Evolutionary conservation across 345 rosid species (phyloP).

Genomic region (Populus euphratica): DNA sequence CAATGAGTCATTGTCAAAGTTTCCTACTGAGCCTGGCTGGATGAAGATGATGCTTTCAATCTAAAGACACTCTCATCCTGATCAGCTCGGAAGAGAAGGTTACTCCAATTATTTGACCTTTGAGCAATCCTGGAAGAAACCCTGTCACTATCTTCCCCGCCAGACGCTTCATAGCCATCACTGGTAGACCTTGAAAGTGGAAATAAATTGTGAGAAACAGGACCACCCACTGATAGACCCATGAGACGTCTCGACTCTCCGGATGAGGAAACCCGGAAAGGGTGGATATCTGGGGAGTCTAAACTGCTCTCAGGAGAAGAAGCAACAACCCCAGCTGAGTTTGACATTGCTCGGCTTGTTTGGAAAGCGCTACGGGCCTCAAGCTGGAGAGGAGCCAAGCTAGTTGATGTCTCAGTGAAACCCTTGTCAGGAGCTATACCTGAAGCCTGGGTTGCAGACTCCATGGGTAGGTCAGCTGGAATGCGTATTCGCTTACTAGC

Average conservation of each 20-base stretch:
- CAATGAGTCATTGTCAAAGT: conserved; percentile 24
- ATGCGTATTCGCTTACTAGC: conserved; percentile 62
- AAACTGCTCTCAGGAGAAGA: conserved; percentile 98
- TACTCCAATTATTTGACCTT: conserved; percentile 63
- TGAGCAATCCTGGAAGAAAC: conserved; percentile 72
- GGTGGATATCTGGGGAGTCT: conserved; percentile 90
- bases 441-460: conserved; percentile 43
- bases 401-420: conserved; percentile 57
- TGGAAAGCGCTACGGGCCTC: conserved; percentile 96
- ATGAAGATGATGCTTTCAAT: conserved; percentile 47
- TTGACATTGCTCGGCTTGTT: conserved; percentile 81
- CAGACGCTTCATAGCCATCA: conserved; percentile 95
- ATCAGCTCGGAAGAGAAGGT: conserved; percentile 40
- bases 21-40: conserved; percentile 40
- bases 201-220: conserved; percentile 51
- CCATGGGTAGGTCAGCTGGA: conserved; percentile 73
- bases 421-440: conserved; percentile 39
- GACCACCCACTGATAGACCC: conserved; percentile 46
- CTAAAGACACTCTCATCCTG: conserved; percentile 47
- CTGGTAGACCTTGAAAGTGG: conserved; percentile 90
- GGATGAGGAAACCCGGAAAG: conserved; percentile 72
- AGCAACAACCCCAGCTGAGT: conserved; percentile 58
- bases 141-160: conserved; percentile 95
- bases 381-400: conserved; percentile 83
- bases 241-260: conserved; percentile 64